A percentile compares a stretch with the other conserved stretches of the same genome.
Evolutionary conservation across 805 yeast species (phyloP).

Genomic region (Yarrowia yakushimensis): DNA sequence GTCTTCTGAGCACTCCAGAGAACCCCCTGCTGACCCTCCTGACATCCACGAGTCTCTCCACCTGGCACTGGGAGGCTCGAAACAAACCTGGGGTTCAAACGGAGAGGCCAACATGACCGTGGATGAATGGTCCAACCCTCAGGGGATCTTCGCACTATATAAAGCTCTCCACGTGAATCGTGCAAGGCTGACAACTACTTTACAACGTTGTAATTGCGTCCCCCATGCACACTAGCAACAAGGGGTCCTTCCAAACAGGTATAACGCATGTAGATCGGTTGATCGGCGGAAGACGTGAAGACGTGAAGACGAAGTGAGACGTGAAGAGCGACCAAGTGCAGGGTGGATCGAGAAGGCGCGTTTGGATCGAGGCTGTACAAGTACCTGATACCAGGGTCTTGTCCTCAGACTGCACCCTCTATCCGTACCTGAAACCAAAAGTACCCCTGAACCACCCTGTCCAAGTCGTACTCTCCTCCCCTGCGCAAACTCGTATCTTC

Average conservation of each 20-base stretch:
- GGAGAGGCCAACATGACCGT: slow-evolving; percentile 1
- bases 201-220: not conserved
- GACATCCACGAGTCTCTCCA: not conserved
- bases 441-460: not conserved
- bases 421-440: too few species aligned
- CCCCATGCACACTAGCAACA: not conserved
- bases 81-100: not conserved
- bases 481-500: too few species aligned
- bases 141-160: too few species aligned
- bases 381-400: too few species aligned
- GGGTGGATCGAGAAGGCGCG: too few species aligned
- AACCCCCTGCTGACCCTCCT: too few species aligned
- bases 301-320: too few species aligned
- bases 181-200: not conserved
- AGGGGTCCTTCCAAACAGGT: not conserved
- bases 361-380: too few species aligned
- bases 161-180: not conserved
- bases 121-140: not conserved
- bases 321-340: too few species aligned
- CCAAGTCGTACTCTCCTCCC: too few species aligned
- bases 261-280: not conserved
- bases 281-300: not conserved
- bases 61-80: not conserved
- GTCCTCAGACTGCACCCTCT: too few species aligned
- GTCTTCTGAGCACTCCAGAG: too few species aligned